Evolutionary conservation across 148 eudicot genomes (phyloP).

Genomic region (Chenopodium album): DNA sequence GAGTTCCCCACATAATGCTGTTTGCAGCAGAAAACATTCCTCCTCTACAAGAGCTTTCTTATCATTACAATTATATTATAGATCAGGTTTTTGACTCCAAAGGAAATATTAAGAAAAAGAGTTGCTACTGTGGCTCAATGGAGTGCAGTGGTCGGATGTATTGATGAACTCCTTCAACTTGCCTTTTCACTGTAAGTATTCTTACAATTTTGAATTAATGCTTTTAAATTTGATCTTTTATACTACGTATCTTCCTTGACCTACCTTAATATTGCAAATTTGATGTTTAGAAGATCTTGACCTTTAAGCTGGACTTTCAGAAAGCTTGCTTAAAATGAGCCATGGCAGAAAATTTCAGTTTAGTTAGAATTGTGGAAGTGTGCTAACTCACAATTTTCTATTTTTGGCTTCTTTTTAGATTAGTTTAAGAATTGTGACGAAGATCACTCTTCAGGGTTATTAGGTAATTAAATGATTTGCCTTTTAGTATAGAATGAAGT

Average conservation of each 20-base stretch:
- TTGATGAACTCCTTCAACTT: slow-evolving; percentile 29
- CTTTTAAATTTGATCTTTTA: not conserved
- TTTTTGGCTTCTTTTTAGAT: no score
- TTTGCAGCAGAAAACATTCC: slow-evolving; percentile 93
- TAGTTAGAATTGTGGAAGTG: no score
- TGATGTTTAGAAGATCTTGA: not conserved
- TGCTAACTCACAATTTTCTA: no score
- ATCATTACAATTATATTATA: slow-evolving; percentile 73
- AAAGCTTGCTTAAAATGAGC: no score
- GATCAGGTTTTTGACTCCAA: slow-evolving; percentile 61
- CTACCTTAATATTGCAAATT: not conserved
- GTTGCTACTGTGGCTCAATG: slow-evolving; percentile 76
- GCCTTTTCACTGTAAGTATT: slow-evolving; percentile 17
- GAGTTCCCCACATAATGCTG: slow-evolving; percentile 87
- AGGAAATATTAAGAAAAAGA: slow-evolving; percentile 73
- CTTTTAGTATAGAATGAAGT: no score
- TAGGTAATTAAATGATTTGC: no score
- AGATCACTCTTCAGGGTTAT: no score
- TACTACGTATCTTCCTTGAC: not conserved
- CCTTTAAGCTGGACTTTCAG: not conserved
- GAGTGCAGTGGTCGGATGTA: slow-evolving; percentile 88
- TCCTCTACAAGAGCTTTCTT: slow-evolving; percentile 76
- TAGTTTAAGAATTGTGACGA: no score
- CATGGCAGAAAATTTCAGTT: no score
- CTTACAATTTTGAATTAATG: no score